Base-by-base conservation (phyloP, 2,329 filamentous ascomycete genomes). In the Fusarium buharicum region DNA sequence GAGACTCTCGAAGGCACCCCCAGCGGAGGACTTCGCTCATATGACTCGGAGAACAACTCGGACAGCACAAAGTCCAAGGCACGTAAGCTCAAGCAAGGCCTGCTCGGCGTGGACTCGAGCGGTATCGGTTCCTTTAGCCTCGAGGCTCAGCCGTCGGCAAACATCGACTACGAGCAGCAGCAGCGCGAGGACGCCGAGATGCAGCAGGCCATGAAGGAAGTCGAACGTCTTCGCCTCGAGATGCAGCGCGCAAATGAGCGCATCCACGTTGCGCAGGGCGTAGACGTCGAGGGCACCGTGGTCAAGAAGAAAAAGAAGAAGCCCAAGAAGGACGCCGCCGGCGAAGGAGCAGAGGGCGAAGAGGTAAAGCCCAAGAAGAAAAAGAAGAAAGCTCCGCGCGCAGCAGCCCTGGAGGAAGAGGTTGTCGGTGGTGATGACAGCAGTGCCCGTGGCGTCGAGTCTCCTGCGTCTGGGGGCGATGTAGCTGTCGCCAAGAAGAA, bases 101-200 rank as follows among this genome's bases (percentile, higher is more conserved):
- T 97, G 1, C 84, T 99, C 2, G 87, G 93, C 64, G 90, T 98
- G 1, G 93, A 97, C 76, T 96, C 93, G 31, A 94, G 91, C 64
- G 90, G 88, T 37, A 86, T 99, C 4, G 86, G 87, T 2, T 79
- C 86, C 3, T 84, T 97, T 38, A 90, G 85, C 39, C 83, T 97
- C 1, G 86, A 89, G 44, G 74, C 67, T 44, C 64, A 73, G n/a
- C 73, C 77, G 6, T 64, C 68, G 38, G 65, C 67, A 33, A 72
- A 72, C 0, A 79, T 84, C 43, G 86, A 90, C 54, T 82, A 86
- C 46, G 90, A 92, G 70, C 82, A 82, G 48, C 85, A 89, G 63
- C 85, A 89, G 72, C 86, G 85, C 14, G 92, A 96, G 71, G 93
- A 97, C 58, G 87, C 86, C 1, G 93, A 97, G 76, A 96, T 97